A percentile compares a stretch with the other conserved stretches of the same genome.
These are phyloP conservation scores for Rhodofomes roseus DNA, from an alignment of 1,284 basidiomycete genomes.

Conservation along the genomic window DNA sequence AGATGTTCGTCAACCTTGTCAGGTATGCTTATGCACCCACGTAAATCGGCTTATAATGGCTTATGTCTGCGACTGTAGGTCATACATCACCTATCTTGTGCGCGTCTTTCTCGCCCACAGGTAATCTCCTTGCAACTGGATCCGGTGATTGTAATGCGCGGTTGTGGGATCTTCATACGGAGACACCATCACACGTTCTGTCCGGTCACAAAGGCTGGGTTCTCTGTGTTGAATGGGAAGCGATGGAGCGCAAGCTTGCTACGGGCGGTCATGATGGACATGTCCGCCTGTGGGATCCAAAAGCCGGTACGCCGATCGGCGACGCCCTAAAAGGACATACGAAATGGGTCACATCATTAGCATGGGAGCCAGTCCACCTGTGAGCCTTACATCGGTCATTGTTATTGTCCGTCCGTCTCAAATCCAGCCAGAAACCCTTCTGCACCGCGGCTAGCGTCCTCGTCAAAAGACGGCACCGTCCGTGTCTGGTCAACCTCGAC, in stretches of 20 bases:
- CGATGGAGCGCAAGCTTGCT: constrained; percentile 84
- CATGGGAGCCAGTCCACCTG: constrained; percentile 97
- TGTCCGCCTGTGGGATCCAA: constrained; percentile 85
- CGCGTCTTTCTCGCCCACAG: constrained; percentile 93
- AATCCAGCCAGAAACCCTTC: constrained; percentile 52
- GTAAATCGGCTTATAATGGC: background rate
- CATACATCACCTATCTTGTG: constrained; percentile 94
- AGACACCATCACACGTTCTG: constrained; percentile 87
- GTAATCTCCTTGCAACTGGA: constrained; percentile 87
- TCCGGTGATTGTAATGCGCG: constrained; percentile 93
- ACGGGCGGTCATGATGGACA: constrained; percentile 92
- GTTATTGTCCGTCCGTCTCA: background rate
- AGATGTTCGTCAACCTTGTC: constrained; percentile 90
- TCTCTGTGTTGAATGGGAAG: constrained; percentile 96
- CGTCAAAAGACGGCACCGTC: constrained; percentile 95
- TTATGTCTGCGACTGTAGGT: constrained; percentile 40
- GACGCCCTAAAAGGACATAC: constrained; percentile 88
- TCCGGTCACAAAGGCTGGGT: constrained; percentile 95
- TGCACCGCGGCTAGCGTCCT: constrained; percentile 86
- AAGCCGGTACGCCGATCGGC: constrained; percentile 80
- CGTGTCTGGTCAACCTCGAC: constrained; percentile 86
- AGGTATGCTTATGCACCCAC: constrained; percentile 42
- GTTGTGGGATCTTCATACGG: constrained; percentile 93
- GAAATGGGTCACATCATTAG: constrained; percentile 96
- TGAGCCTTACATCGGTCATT: constrained; percentile 29